Conservation (phyloP, 768 basidiomycete genomes). For the Sarcomyxa edulis region DNA sequence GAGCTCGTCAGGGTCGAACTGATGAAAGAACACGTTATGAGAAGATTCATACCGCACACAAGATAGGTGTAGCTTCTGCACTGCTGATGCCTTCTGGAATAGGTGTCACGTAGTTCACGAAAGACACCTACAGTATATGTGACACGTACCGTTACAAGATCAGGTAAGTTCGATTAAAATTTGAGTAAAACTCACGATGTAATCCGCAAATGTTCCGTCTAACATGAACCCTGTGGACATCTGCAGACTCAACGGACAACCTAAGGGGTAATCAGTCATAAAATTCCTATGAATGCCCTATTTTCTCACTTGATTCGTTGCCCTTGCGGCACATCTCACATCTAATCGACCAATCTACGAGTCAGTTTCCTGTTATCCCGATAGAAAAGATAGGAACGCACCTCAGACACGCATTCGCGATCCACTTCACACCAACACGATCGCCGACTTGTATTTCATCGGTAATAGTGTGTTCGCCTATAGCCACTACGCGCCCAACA, state of each 20-base stretch:
- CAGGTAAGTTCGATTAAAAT: background rate
- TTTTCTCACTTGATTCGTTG: constrained; percentile 36
- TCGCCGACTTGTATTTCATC: constrained; percentile 62
- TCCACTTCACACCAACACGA: constrained; percentile 76
- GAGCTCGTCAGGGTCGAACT: background rate
- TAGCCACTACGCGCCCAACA: constrained; percentile 71
- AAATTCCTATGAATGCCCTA: background rate
- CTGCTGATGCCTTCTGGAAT: constrained; percentile 66
- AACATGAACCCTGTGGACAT: constrained; percentile 56
- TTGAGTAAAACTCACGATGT: constrained; percentile 46
- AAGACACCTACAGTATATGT: constrained; percentile 43
- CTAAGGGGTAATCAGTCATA: background rate
- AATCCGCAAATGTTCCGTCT: constrained; percentile 69
- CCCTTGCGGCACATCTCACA: constrained; percentile 74
- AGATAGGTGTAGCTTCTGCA: constrained; percentile 60
- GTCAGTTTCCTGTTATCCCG: background rate
- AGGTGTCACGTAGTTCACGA: constrained; percentile 62
- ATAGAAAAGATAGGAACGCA: constrained; percentile 13
- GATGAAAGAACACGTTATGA: background rate
- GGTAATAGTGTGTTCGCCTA: constrained; percentile 51
- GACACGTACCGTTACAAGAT: background rate
- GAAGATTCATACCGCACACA: constrained; percentile 54
- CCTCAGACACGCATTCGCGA: constrained; percentile 35
- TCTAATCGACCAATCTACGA: constrained; percentile 14
- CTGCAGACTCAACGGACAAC: constrained; percentile 41